phyloP scores from a whole-genome alignment of 1,284 basidiomycete genomes.

The Marasmius fiardii region DNA sequence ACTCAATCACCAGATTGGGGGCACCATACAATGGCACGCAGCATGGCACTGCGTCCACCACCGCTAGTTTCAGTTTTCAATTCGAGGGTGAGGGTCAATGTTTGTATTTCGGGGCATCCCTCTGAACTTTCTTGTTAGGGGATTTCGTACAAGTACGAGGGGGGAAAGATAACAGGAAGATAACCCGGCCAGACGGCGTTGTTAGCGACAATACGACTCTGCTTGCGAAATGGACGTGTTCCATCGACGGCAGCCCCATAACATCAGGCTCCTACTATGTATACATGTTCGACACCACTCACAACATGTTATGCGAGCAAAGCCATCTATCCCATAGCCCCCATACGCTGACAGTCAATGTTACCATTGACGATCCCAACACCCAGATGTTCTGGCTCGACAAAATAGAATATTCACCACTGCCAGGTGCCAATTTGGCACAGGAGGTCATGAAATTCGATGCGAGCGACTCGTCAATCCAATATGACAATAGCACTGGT shows the following conservation, averaged over 20 bases:
- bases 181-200: not conserved
- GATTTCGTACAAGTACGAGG: constrained; percentile 2
- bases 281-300: not conserved
- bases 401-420: not conserved
- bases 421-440: not conserved
- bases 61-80: not conserved
- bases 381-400: constrained; percentile 2
- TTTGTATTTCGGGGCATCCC: not conserved
- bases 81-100: not conserved
- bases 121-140: not conserved
- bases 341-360: not conserved
- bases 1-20: not conserved
- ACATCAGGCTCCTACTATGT: not conserved
- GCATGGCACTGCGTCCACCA: not conserved
- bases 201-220: not conserved
- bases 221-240: not conserved
- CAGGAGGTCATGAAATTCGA: not conserved
- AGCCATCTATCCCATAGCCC: not conserved
- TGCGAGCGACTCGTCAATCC: not conserved
- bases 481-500: not conserved
- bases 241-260: not conserved
- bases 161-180: not conserved
- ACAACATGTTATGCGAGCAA: constrained; percentile 1
- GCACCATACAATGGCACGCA: not conserved
- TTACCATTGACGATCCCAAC: not conserved